Base-by-base conservation (phyloP, 495 filamentous ascomycete species). In the Sabuloglossum arenarium region DNA sequence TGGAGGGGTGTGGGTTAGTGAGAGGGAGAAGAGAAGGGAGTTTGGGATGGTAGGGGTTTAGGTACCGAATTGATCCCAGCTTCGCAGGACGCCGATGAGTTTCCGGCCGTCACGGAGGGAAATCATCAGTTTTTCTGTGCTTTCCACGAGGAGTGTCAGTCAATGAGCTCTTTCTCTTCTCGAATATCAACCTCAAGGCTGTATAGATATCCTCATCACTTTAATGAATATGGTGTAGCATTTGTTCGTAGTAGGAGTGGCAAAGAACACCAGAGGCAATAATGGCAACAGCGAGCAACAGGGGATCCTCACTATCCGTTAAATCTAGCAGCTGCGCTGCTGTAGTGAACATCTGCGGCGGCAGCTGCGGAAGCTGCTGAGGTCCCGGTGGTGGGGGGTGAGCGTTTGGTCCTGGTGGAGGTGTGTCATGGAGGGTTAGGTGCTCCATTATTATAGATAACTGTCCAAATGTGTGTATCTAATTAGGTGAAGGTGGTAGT, bases 11-110 rank as follows among this genome's bases (percentile, higher is more conserved):
- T 21, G 39, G n/a, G 39, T 43, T 21, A 21, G 39, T n/a, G 11
- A n/a, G 5, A 21, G n/a, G n/a, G 34, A n/a, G 16, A 43, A 21
- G 16, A 21, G 39, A 10, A 12, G 6, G 16, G 19, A 43, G n/a
- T 12, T 12, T 10, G n/a, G n/a, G n/a, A n/a, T n/a, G n/a, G n/a
- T n/a, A n/a, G n/a, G n/a, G n/a, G n/a, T n/a, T n/a, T n/a, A n/a
- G n/a, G 61, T 81, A 91, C 88, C 88, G 65, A 94, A 96, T 67
- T 98, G 91, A 70, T 98, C 91, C 89, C 93, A 98, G 64, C 87
- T 94, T 61, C 91, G 74, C 62, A 98, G 69, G 11, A 97, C 86
- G 21, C 91, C 91, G 53, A 91, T 85, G 59, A 95, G 71, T 69
- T 95, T 96, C 58, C 89, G 78, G 37, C 93, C 91, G 68, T 98